phyloP scores from a whole-genome alignment of 108 stramenopile species.

The Epipyxis sp. region DNA sequence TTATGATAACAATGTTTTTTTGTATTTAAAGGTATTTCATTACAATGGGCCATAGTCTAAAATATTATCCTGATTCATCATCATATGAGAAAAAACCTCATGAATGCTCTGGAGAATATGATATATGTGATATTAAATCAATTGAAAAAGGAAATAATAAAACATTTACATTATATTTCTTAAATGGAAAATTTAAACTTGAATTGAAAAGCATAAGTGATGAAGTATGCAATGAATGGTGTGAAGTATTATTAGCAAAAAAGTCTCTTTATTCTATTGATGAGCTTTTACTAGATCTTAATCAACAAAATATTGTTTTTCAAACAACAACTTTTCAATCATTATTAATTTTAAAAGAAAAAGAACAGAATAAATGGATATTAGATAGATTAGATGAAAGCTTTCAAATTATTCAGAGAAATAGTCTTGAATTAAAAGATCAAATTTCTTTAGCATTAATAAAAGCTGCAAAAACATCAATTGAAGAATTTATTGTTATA shows the following conservation, averaged over 20 bases:
- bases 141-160: background rate
- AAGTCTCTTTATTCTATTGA: background rate
- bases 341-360: background rate
- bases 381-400: background rate
- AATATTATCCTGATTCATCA: too few species aligned
- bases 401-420: background rate
- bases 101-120: background rate
- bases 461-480: background rate
- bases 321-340: background rate
- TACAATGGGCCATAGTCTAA: too few species aligned
- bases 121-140: background rate
- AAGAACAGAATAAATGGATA: constrained; percentile 10
- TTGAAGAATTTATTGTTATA: background rate
- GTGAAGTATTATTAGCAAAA: background rate
- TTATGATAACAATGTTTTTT: too few species aligned
- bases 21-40: too few species aligned
- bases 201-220: background rate
- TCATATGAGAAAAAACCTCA: too few species aligned
- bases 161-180: background rate
- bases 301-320: background rate
- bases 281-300: background rate
- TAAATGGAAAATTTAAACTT: background rate
- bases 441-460: background rate
- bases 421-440: background rate
- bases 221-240: background rate